Percentiles rank a stretch among this genome's conserved stretches.
Evolutionary conservation across 805 yeast species (phyloP).

Genomic region (Pichia kluyveri): DNA sequence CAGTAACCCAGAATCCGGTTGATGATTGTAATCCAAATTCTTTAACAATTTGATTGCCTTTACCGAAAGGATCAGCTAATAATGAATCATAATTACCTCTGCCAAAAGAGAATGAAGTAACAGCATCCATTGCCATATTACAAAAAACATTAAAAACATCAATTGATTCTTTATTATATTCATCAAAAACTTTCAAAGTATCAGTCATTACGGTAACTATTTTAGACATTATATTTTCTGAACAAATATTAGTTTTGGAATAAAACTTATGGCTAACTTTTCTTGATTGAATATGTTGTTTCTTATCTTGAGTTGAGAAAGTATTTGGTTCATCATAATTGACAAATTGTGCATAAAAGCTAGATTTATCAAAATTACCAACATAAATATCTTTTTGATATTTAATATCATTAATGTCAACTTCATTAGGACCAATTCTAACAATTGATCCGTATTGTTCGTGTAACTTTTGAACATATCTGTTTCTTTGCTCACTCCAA

Average conservation of each 20-base stretch:
- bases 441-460: constrained; percentile 52
- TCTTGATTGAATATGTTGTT: constrained; percentile 36
- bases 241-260: constrained; percentile 34
- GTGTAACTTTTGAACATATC: constrained; percentile 43
- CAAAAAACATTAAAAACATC: constrained; percentile 59
- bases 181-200: constrained; percentile 18
- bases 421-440: constrained; percentile 50
- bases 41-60: constrained; percentile 34
- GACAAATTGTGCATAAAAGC: constrained; percentile 50
- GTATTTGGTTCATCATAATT: constrained; percentile 52
- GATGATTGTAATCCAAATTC: constrained; percentile 42
- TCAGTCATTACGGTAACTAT: constrained; percentile 27
- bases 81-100: constrained; percentile 35
- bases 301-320: constrained; percentile 44
- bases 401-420: constrained; percentile 45
- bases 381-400: constrained; percentile 48
- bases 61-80: constrained; percentile 28
- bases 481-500: constrained; percentile 40
- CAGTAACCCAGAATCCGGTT: constrained; percentile 59
- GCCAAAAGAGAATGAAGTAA: constrained; percentile 55
- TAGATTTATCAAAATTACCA: constrained; percentile 45
- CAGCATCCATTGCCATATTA: constrained; percentile 65
- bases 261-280: constrained; percentile 33
- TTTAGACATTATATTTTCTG: constrained; percentile 24
- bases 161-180: constrained; percentile 23